Evolutionary conservation across 164 flowering plant genomes (phyloP).

Genomic region (Magnolia officinalis): DNA sequence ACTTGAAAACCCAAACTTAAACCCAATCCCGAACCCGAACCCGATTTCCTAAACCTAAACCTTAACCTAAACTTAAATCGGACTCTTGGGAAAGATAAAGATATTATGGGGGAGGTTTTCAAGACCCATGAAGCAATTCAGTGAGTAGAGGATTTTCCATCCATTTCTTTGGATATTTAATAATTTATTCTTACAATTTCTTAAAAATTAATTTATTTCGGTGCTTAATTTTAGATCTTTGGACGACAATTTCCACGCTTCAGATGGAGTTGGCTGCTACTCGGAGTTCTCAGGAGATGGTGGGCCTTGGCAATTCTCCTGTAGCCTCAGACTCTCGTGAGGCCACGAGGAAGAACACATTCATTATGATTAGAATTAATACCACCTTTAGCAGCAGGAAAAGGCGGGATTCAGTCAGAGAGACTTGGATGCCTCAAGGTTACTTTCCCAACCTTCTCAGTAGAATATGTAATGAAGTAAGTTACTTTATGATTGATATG

Average conservation of each 20-base stretch:
- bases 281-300: constrained; percentile 47
- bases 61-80: background rate
- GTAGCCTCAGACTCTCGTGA: constrained; percentile 20
- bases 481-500: background rate
- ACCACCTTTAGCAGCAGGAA: constrained; percentile 86
- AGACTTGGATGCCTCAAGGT: constrained; percentile 76
- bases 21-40: too few species aligned
- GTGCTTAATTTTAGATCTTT: constrained; percentile 41
- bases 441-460: background rate
- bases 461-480: background rate
- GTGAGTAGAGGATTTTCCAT: constrained; percentile 37
- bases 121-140: constrained; percentile 80
- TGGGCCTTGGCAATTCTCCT: constrained; percentile 24
- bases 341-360: constrained; percentile 53
- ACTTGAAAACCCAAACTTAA: too few species aligned
- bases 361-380: constrained; percentile 89
- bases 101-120: constrained; percentile 62
- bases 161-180: background rate
- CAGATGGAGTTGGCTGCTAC: constrained; percentile 78
- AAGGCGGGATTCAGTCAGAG: constrained; percentile 59
- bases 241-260: constrained; percentile 67
- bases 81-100: constrained; percentile 21
- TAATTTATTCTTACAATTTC: background rate
- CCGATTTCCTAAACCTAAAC: too few species aligned
- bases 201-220: background rate